A percentile compares a stretch with the other conserved stretches of the same genome.
Conservation (phyloP, 768 basidiomycete species). For the Termitomyces sp. region DNA sequence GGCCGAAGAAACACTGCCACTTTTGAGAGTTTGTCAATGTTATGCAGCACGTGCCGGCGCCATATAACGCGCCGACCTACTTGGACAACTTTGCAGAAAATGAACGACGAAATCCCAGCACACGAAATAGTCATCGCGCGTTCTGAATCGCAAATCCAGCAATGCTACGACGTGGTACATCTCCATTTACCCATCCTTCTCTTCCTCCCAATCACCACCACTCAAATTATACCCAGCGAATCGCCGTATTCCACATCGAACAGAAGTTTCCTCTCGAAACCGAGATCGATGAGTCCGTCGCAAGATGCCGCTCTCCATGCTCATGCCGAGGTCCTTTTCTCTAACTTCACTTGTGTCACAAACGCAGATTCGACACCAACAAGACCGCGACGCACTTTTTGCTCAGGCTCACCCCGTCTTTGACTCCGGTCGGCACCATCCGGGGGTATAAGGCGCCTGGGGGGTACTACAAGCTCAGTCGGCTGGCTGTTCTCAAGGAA, state of each 20-base stretch:
- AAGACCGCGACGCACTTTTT: conserved; percentile 62
- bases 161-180: conserved; percentile 59
- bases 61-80: too few species aligned
- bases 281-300: conserved; percentile 69
- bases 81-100: too few species aligned
- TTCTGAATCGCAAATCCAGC: conserved; percentile 48
- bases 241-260: conserved; percentile 59
- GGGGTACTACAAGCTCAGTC: conserved; percentile 67
- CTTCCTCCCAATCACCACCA: neutral
- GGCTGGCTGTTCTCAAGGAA: conserved; percentile 63
- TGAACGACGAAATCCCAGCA: conserved; percentile 22
- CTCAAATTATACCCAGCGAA: conserved; percentile 25
- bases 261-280: conserved; percentile 70
- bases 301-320: neutral
- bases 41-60: conserved; percentile 13
- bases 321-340: neutral
- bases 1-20: neutral
- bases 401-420: conserved; percentile 59
- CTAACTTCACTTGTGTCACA: neutral
- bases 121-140: conserved; percentile 57
- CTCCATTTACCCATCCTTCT: neutral
- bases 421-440: conserved; percentile 68
- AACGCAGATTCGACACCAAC: conserved; percentile 49
- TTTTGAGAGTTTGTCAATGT: conserved; percentile 13
- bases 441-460: conserved; percentile 40